Conservation (phyloP, 345 rosid species). For the Carallia pectinifolia region DNA sequence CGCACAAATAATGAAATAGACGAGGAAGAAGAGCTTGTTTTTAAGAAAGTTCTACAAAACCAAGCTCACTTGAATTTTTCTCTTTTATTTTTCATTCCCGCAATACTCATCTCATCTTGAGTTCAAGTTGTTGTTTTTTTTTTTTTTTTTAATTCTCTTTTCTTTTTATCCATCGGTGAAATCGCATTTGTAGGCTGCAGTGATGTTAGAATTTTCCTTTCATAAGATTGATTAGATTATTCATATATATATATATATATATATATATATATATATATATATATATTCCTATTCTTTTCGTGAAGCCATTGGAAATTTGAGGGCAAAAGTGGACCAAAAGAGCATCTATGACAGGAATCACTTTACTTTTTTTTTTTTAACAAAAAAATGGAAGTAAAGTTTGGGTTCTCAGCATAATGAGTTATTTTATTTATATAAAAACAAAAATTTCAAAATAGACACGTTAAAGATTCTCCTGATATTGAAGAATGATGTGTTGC, state of each 20-base stretch:
- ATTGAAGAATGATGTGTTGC: too few relatives aligned
- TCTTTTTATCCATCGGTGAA: not conserved
- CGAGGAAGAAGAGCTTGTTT: conserved; percentile 64
- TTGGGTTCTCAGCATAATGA: too few relatives aligned
- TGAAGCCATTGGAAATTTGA: conserved; percentile 47
- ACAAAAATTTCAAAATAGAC: too few relatives aligned
- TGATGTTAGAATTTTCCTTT: not conserved
- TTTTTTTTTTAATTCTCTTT: not conserved
- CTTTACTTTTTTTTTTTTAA: not conserved
- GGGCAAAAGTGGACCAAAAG: conserved; percentile 61
- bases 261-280: too few relatives aligned
- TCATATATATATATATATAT: not conserved
- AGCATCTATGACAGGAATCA: conserved; percentile 69
- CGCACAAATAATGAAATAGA: conserved; percentile 16
- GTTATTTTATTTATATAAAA: too few relatives aligned
- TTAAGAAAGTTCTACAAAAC: conserved; percentile 70
- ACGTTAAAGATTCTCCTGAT: too few relatives aligned
- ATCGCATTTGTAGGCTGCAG: not conserved
- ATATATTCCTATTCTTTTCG: not conserved
- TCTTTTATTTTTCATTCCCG: not conserved
- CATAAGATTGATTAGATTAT: not conserved
- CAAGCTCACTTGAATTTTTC: conserved; percentile 10
- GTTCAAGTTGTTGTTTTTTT: too few relatives aligned
- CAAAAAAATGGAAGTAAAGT: too few relatives aligned
- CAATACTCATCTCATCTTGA: not conserved